A percentile compares a stretch with the other conserved stretches of the same genome.
These are phyloP conservation scores for Metschnikowia vanudenii DNA, from an alignment of 805 yeast genomes.

Conservation along the genomic window DNA sequence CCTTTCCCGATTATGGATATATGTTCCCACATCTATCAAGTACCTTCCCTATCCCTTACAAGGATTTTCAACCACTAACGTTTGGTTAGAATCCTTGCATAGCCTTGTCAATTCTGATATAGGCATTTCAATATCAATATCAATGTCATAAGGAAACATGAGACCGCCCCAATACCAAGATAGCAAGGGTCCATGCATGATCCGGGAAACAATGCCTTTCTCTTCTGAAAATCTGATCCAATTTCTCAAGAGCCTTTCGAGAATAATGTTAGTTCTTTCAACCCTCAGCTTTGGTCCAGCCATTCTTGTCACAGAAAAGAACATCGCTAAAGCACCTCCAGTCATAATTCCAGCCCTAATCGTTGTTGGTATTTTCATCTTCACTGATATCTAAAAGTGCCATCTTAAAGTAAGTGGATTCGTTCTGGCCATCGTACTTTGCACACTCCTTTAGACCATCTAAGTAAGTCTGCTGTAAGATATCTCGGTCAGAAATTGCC, in stretches of 20 bases:
- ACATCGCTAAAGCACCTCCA: constrained; percentile 59
- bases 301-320: constrained; percentile 40
- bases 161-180: constrained; percentile 22
- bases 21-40: constrained; percentile 22
- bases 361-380: constrained; percentile 31
- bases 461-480: constrained; percentile 28
- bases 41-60: constrained; percentile 21
- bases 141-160: constrained; percentile 19
- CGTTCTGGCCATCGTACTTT: constrained; percentile 19
- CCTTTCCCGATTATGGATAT: constrained; percentile 19
- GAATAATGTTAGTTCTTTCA: constrained; percentile 20
- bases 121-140: constrained; percentile 20
- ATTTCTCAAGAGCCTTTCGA: constrained; percentile 17
- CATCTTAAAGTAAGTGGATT: constrained; percentile 40
- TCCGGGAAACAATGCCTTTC: constrained; percentile 19
- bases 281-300: constrained; percentile 30
- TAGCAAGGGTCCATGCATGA: constrained; percentile 19
- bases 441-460: constrained; percentile 33
- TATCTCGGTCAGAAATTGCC: constrained; percentile 14
- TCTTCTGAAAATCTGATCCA: constrained; percentile 19
- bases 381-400: constrained; percentile 26
- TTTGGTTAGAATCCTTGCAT: constrained; percentile 14
- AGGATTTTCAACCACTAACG: constrained; percentile 20
- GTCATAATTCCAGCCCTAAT: constrained; percentile 58
- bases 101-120: constrained; percentile 13